Base-by-base conservation (phyloP, 352 stramenopile species). In the Globisporangium iwayamae region DNA sequence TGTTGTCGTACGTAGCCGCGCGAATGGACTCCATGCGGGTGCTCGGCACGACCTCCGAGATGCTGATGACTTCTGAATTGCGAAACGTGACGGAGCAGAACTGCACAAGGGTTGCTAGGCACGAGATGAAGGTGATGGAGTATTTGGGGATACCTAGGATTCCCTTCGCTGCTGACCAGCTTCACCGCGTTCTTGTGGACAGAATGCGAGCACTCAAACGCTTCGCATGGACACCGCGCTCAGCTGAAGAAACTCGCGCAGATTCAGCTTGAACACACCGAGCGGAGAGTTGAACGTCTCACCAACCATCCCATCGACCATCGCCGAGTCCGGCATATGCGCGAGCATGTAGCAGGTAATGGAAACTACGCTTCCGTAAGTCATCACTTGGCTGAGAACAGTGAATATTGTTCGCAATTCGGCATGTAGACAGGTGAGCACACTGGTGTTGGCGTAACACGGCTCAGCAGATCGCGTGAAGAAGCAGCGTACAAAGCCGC, bases 181-280 rank as follows among this genome's bases (percentile, higher is more conserved):
- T 38, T n/a, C n/a, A 25, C 48, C 43, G 28, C 10, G 51, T 47
- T n/a, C 34, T 41, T n/a, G 46, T 20, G 7, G 8, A 7, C 54
- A 10, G 32, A 66, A 14, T 10, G 66, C 66, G 2, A 71, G n/a
- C 28, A 68, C 46, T 60, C 70, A 81, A 5, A 76, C 60, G n/a
- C 57, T 72, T 0, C 70, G 70, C 68, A 76, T 78, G 13, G 65
- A 66, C 4, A 76, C 65, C 2, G 68, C 68, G 28, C 58, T 60
- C 2, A 76, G 52, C 2, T 34, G 55, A 3, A 77, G 4, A 7
- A 77, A 36, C 18, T 72, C 57, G 0, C 36, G 20, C 22, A 67
- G 54, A 3, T 62, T 51, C 30, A 74, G 18, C 13, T 55, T 39
- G 25, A 64, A 62, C 9, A 55, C 45, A 22, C 63, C 66, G 30